phyloP scores from a whole-genome alignment of 208 protist genomes.

The Leishmania mexicana region DNA sequence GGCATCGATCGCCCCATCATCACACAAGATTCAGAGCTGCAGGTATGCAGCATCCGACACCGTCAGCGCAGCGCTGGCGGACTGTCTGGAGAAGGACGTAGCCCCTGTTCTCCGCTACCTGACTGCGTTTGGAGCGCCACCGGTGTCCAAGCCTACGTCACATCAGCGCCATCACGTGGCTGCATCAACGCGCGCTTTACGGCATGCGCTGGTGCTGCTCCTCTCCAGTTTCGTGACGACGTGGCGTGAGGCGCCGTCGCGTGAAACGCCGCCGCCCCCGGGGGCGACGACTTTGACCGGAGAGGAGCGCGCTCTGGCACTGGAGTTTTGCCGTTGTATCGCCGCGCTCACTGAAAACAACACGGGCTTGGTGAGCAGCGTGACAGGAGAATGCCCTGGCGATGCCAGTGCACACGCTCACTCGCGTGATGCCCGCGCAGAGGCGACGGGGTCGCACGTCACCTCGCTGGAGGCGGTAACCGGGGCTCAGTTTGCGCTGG shows the following conservation, averaged over 20 bases:
- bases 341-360: neutral
- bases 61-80: neutral
- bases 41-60: neutral
- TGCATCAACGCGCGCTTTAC: neutral
- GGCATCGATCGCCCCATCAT: neutral
- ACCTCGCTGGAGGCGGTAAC: constrained; percentile 1
- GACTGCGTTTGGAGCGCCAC: neutral
- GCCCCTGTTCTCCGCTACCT: constrained; percentile 25
- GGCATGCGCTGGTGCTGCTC: constrained; percentile 15
- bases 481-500: neutral
- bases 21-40: neutral
- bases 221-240: constrained; percentile 17
- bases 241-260: constrained; percentile 3
- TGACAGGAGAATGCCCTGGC: neutral
- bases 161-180: neutral
- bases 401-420: neutral
- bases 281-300: neutral
- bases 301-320: constrained; percentile 11
- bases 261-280: neutral
- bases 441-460: neutral
- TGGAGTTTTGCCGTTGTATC: constrained; percentile 13
- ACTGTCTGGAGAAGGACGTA: constrained; percentile 3
- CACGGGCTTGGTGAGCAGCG: neutral
- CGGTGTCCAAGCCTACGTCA: neutral
- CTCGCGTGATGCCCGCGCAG: neutral